Evolutionary conservation across 1,139 yeast genomes (phyloP).

Genomic region (Meyerozyma smithsonii): DNA sequence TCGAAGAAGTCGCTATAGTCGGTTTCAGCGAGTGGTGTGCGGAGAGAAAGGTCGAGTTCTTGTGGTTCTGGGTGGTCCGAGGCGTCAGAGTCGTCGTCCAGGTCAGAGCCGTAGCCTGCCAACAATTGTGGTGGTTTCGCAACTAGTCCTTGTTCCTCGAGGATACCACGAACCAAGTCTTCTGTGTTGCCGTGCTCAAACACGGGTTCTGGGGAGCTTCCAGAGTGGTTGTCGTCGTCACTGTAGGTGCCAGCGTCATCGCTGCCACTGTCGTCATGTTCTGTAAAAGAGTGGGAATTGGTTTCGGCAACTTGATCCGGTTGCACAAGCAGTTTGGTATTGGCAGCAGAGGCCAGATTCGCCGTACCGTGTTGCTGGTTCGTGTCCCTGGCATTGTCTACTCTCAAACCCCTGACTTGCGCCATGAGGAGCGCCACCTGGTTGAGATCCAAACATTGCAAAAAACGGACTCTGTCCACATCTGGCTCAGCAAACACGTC

Average conservation of each 20-base stretch:
- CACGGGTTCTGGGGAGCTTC: background rate
- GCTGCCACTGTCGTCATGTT: too few species aligned
- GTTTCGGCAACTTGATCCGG: too few species aligned
- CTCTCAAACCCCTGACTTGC: constrained; percentile 24
- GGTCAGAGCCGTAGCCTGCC: constrained; percentile 3
- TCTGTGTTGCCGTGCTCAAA: background rate
- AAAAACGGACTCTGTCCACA: constrained; percentile 14
- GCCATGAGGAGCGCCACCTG: constrained; percentile 29
- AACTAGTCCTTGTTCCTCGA: constrained; percentile 6
- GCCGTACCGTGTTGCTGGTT: too few species aligned
- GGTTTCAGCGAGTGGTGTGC: too few species aligned
- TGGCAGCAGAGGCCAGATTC: too few species aligned
- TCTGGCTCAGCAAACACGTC: constrained; percentile 18
- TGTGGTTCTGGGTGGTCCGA: constrained; percentile 1
- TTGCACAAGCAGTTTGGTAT: too few species aligned
- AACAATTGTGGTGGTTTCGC: constrained; percentile 1
- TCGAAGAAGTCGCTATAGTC: constrained; percentile 15
- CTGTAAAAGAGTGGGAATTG: too few species aligned
- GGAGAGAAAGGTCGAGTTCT: constrained; percentile 18
- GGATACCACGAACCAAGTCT: background rate
- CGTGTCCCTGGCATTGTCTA: constrained; percentile 7
- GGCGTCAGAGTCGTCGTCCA: background rate
- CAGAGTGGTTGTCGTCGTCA: background rate
- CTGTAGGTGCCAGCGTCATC: too few species aligned
- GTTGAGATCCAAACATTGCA: constrained; percentile 24